Percentiles rank a stretch among this genome's conserved stretches.
phyloP scores from a whole-genome alignment of 805 yeast species.

The Komagataella populi region DNA sequence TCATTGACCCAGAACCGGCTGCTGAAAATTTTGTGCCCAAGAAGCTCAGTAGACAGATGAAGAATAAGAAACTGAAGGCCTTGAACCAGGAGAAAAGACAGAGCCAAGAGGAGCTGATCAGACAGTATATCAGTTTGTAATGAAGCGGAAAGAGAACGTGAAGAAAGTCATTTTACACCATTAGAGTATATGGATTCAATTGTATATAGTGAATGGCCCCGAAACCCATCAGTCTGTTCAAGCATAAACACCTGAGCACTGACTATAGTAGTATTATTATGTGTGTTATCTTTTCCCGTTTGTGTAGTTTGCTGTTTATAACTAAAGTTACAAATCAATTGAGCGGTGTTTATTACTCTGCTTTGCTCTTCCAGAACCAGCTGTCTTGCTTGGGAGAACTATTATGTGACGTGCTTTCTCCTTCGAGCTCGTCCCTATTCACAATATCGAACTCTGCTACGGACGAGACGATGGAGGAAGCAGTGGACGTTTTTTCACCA shows the following conservation, averaged over 20 bases:
- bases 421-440: background rate
- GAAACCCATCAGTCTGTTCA: background rate
- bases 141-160: background rate
- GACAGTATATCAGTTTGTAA: slow-evolving; percentile 24
- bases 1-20: slow-evolving; percentile 37
- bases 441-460: background rate
- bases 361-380: background rate
- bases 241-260: background rate
- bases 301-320: background rate
- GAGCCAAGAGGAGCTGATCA: slow-evolving; percentile 22
- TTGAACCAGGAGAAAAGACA: slow-evolving; percentile 12
- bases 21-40: slow-evolving; percentile 55
- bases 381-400: background rate
- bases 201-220: background rate
- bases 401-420: background rate
- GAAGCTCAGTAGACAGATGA: slow-evolving; percentile 27
- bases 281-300: background rate
- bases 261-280: background rate
- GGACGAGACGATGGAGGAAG: background rate
- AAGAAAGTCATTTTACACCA: background rate
- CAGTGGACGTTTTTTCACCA: background rate
- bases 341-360: background rate
- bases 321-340: background rate
- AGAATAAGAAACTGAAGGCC: slow-evolving; percentile 23
- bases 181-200: background rate